Base-by-base conservation (phyloP, 2,329 filamentous ascomycete species). In the Sarocladium strictum region DNA sequence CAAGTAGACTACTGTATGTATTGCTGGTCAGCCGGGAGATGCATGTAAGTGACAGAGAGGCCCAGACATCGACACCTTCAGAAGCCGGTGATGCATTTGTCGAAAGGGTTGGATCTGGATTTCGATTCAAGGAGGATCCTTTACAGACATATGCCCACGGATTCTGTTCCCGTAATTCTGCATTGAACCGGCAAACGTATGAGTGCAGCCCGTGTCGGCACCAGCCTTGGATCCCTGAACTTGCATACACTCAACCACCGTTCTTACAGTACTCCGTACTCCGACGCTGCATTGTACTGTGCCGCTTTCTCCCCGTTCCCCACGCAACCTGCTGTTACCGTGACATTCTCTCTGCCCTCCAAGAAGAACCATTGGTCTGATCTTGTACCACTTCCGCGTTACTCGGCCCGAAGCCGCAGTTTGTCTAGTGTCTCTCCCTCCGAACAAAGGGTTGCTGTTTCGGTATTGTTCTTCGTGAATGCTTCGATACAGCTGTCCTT, bases 401-500 rank as follows among this genome's bases (percentile, higher is more conserved):
- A 5, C 40, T 19, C 40, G 40, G 40, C 21, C 40, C 40, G 40
- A 43, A 23, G 17, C 17, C 40, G n/a, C n/a, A n/a, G n/a, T n/a
- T 15, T 38, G 35, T 5, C 35, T 38, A 15, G 6, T 12, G 29
- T 32, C 29, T 12, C 29, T 15, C 6, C 15, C 35, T n/a, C 17
- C 9, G 6, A 15, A 38, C 35, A 15, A 38, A 15, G 35, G 35
- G 35, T 38, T n/a, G 9, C 7, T 38, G 14, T 26, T 23, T 23
- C 4, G 40, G 17, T 23, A 6, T 21, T 45, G 40, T 45, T 32
- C 29, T 7, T 32, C 29, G 12, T n/a, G 3, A 29, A n/a, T 24
- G n/a, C n/a, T n/a, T n/a, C 43, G 29, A 49, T 24, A 49, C 43
- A 49, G 43, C 10, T 49, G 43, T 49, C 47, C 47, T 24, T 33